These are phyloP conservation scores for Solanum paucissectum DNA, from an alignment of 257 asterid species.

Conservation along the genomic window DNA sequence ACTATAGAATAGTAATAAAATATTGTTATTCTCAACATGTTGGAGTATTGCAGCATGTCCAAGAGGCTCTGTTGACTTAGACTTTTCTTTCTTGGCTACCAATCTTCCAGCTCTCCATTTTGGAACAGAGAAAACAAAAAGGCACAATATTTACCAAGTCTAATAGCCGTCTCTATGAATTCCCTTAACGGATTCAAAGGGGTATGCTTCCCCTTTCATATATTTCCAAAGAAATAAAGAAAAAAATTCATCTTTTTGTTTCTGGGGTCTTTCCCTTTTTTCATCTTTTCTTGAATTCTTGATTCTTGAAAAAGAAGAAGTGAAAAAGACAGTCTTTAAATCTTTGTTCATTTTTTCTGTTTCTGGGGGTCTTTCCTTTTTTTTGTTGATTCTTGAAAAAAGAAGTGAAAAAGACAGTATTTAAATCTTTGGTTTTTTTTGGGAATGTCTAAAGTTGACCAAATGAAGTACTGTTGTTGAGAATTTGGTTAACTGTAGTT, in stretches of 20 bases:
- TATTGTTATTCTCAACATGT: neutral
- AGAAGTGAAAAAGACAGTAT: neutral
- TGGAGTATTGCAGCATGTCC: neutral
- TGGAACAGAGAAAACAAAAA: neutral
- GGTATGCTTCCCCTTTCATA: neutral
- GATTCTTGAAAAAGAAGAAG: neutral
- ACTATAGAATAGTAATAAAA: neutral
- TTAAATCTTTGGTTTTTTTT: neutral
- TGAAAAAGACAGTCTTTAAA: neutral
- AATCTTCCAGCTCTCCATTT: neutral
- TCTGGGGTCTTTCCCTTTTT: neutral
- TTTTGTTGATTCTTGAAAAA: neutral
- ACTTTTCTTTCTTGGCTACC: constrained; percentile 4
- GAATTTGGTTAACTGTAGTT: neutral
- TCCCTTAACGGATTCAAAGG: neutral
- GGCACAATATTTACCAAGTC: neutral
- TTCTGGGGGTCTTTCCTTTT: neutral
- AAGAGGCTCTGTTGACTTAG: constrained; percentile 9
- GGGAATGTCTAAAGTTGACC: neutral
- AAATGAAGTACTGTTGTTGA: neutral
- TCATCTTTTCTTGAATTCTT: neutral
- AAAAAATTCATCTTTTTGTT: neutral
- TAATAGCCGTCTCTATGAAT: neutral
- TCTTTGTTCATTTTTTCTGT: neutral
- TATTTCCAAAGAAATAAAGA: neutral